Evolutionary conservation across 148 eudicot species (phyloP).

Genomic region (Hydrangea macrophylla): DNA sequence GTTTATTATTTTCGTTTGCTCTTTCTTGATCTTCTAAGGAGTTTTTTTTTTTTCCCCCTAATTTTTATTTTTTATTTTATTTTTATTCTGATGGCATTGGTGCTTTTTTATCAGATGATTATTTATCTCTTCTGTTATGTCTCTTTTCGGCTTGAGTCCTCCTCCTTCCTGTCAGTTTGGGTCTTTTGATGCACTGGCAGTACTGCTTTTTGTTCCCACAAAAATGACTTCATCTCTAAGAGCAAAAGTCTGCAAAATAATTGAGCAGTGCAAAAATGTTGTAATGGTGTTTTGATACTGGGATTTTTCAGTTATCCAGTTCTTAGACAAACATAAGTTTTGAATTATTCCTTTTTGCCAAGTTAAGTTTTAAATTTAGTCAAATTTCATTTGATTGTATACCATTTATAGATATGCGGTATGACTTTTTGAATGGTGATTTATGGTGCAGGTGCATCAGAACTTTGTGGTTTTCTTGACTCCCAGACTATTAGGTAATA

Average conservation of each 20-base stretch:
- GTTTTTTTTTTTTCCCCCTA: no score
- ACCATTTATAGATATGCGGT: neutral
- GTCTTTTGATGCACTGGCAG: neutral
- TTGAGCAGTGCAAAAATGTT: neutral
- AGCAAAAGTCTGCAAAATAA: neutral
- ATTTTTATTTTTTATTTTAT: no score
- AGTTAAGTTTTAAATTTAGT: neutral
- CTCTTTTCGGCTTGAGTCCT: no score
- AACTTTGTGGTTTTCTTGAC: constrained; percentile 72
- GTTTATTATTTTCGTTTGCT: no score
- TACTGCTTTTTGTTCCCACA: no score
- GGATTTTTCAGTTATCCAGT: neutral
- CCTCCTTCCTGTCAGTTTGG: no score
- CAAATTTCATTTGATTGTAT: neutral
- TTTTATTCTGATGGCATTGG: no score
- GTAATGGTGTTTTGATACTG: neutral
- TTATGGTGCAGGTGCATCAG: constrained; percentile 68
- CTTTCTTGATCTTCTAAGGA: no score
- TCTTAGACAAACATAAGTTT: neutral
- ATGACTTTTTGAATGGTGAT: constrained; percentile 26
- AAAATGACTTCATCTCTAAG: neutral
- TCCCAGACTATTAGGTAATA: constrained; percentile 60
- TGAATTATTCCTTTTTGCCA: neutral
- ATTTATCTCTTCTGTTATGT: no score
- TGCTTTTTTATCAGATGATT: no score